Percentiles rank a stretch among this genome's conserved stretches.
phyloP scores from a whole-genome alignment of 768 basidiomycete genomes.

The Boletales sp. region DNA sequence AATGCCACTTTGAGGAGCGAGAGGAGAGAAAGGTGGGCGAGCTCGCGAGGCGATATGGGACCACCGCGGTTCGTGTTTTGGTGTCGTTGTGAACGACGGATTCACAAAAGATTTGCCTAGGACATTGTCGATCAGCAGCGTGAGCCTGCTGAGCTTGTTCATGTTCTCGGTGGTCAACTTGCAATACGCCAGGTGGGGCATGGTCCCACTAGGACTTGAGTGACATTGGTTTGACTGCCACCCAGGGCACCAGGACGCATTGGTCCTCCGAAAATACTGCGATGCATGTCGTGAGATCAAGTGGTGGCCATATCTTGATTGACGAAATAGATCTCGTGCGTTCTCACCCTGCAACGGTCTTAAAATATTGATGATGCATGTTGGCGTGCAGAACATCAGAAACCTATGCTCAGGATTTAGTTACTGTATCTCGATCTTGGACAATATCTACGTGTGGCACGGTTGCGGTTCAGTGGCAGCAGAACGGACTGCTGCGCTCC shows the following conservation, averaged over 20 bases:
- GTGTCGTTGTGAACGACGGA: background rate
- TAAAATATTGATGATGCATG: constrained; percentile 5
- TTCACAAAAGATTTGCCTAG: constrained; percentile 13
- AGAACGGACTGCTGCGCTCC: constrained; percentile 60
- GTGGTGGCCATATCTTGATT: constrained; percentile 49
- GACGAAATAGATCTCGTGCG: constrained; percentile 72
- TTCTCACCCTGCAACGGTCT: background rate
- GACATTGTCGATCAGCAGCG: constrained; percentile 51
- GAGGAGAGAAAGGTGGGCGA: constrained; percentile 69
- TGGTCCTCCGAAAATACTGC: constrained; percentile 80
- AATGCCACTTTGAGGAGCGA: constrained; percentile 46
- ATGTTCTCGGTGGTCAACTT: constrained; percentile 64
- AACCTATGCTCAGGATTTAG: constrained; percentile 85
- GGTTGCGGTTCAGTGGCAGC: constrained; percentile 60
- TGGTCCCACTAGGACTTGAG: background rate
- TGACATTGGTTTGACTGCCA: constrained; percentile 5
- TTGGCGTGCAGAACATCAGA: constrained; percentile 42
- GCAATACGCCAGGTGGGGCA: constrained; percentile 65
- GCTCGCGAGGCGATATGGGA: constrained; percentile 70
- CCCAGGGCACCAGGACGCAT: constrained; percentile 63
- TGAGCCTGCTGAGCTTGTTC: constrained; percentile 62
- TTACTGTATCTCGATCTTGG: constrained; percentile 70
- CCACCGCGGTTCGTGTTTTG: constrained; percentile 47
- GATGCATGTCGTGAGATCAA: constrained; percentile 69
- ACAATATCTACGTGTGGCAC: constrained; percentile 76